Evolutionary conservation across 2,329 filamentous ascomycete genomes (phyloP).

Genomic region (Penicillium sp.): DNA sequence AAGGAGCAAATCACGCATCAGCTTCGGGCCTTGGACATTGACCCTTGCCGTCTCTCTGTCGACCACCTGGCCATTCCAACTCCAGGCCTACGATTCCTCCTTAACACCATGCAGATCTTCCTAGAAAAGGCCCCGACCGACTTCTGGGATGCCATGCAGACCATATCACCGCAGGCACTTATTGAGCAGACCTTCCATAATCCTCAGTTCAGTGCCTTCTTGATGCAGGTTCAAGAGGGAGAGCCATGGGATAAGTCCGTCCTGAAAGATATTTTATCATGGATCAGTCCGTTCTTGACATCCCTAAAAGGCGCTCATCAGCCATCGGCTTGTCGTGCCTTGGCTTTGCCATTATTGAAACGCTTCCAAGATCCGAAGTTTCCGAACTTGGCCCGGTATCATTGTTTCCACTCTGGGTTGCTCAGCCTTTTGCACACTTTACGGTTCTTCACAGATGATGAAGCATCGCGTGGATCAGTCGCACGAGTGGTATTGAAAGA

Average conservation of each 20-base stretch:
- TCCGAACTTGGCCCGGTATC: constrained; percentile 43
- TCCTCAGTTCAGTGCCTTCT: constrained; percentile 60
- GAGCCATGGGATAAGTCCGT: constrained; percentile 56
- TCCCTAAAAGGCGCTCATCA: constrained; percentile 76
- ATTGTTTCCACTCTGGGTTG: constrained; percentile 49
- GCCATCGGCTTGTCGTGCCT: constrained; percentile 75
- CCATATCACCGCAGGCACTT: constrained; percentile 75
- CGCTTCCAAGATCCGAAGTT: constrained; percentile 48
- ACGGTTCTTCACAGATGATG: constrained; percentile 49
- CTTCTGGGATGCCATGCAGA: constrained; percentile 86
- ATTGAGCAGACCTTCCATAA: constrained; percentile 82
- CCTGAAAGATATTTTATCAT: constrained; percentile 67
- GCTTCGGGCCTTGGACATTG: constrained; percentile 74
- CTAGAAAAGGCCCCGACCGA: constrained; percentile 73
- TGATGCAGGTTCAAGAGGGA: constrained; percentile 55
- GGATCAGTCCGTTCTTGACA: constrained; percentile 74
- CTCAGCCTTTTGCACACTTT: constrained; percentile 48
- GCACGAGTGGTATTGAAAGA: constrained; percentile 51
- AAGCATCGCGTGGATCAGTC: constrained; percentile 46
- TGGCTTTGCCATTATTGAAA: constrained; percentile 73
- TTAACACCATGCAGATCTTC: constrained; percentile 69
- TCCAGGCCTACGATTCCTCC: constrained; percentile 65
- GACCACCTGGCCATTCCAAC: constrained; percentile 66
- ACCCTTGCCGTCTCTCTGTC: constrained; percentile 61
- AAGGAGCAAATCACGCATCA: constrained; percentile 74